These are phyloP conservation scores for Chloranthus sessilifolius DNA, from an alignment of 164 flowering plant species.

Conservation along the genomic window DNA sequence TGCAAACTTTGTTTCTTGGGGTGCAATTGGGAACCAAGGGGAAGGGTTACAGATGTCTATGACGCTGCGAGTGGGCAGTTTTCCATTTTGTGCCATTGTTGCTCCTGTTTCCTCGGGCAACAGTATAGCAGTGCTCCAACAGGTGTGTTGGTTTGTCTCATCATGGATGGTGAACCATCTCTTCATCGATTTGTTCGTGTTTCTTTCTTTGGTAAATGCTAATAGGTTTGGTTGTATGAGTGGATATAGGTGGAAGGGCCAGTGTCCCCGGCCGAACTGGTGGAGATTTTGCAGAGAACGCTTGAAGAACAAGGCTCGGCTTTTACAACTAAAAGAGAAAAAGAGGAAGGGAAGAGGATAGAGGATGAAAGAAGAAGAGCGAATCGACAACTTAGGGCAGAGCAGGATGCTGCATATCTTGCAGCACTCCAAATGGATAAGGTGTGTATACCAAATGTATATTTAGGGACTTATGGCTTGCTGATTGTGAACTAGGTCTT, in stretches of 20 bases:
- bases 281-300: constrained; percentile 63
- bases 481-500: too few relatives aligned
- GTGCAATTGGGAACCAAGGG: constrained; percentile 40
- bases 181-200: too few relatives aligned
- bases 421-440: constrained; percentile 55
- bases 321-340: constrained; percentile 28
- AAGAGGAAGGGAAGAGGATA: constrained; percentile 30
- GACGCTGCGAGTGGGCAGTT: constrained; percentile 33
- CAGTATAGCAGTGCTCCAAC: constrained; percentile 50
- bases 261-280: constrained; percentile 51
- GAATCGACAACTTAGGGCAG: constrained; percentile 44
- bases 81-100: constrained; percentile 63
- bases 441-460: too few relatives aligned
- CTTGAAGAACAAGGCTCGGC: constrained; percentile 62
- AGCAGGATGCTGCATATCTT: constrained; percentile 65
- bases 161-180: too few relatives aligned
- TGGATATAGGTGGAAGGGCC: constrained; percentile 63
- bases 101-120: constrained; percentile 47
- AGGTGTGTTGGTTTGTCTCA: too few relatives aligned
- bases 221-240: neutral
- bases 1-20: constrained; percentile 76
- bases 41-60: constrained; percentile 56
- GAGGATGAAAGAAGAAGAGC: constrained; percentile 14
- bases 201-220: too few relatives aligned
- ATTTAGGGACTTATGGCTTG: too few relatives aligned